Base-by-base conservation (phyloP, 78 protist genomes). In the Kipferlia bialata region DNA sequence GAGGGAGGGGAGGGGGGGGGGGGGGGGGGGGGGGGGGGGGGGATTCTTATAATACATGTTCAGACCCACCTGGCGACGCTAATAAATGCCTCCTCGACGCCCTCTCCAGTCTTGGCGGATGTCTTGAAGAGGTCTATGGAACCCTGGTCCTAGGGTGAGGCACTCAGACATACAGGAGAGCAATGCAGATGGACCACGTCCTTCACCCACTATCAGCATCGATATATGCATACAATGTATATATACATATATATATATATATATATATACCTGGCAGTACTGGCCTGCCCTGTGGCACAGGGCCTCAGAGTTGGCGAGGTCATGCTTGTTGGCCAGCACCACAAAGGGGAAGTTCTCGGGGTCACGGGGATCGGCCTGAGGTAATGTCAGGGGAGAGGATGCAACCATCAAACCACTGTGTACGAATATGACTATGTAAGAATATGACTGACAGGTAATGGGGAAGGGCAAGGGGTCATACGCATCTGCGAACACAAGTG, bases 291-390 rank as follows among this genome's bases (percentile, higher is more conserved):
- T n/a, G n/a, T n/a, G n/a, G n/a, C n/a, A n/a, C n/a, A n/a, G n/a
- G n/a, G n/a, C n/a, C n/a, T n/a, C n/a, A n/a, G n/a, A n/a, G n/a
- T n/a, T n/a, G n/a, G n/a, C n/a, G n/a, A n/a, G n/a, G 59, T 74
- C 78, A 62, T 16, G 24, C 70, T 74, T 74, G 59, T 74, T 74
- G 1, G 63, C 78, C 28, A 74, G 17, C 37, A 62, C 59, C 22
- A 74, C 37, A 26, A 74, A 74, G n/a, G 78, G 78, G 70, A 74
- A 74, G 20, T 16, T 41, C 2, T 60, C 70, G 12, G 38, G 69
- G 28, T 45, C 64, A 22, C 33, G 7, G 32, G 70, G 69, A 55
- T 13, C 12, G 45, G 70, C 77, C n/a, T n/a, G n/a, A n/a, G n/a
- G n/a, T n/a, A n/a, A n/a, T n/a, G n/a, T n/a, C n/a, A n/a, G n/a